Conservation (phyloP, 306 rosid species). For the Cicer pinnatifidum region DNA sequence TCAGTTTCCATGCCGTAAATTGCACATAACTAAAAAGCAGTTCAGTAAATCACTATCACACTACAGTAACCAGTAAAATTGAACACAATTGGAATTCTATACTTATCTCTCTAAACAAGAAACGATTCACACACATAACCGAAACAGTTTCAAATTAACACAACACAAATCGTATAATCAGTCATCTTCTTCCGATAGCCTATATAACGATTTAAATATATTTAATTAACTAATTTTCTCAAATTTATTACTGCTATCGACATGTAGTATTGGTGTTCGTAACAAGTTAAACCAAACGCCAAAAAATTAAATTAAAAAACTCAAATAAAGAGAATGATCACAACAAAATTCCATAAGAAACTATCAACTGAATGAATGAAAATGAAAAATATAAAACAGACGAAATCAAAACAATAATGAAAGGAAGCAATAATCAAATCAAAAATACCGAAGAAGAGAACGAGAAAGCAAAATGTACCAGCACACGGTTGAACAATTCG, state of each 20-base stretch:
- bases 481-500: slow-evolving; percentile 36
- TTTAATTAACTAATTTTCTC: too few relatives aligned
- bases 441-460: neutral
- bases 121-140: slow-evolving; percentile 21
- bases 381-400: neutral
- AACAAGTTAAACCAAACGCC: neutral
- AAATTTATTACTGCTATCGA: too few relatives aligned
- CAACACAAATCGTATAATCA: neutral
- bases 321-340: slow-evolving; percentile 1
- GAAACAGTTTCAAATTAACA: slow-evolving; percentile 31
- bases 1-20: slow-evolving; percentile 4
- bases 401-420: neutral
- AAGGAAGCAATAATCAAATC: neutral
- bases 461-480: slow-evolving; percentile 46
- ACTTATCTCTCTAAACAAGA: slow-evolving; percentile 18
- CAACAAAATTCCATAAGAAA: neutral
- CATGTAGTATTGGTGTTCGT: too few relatives aligned
- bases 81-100: neutral
- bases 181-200: too few relatives aligned
- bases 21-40: slow-evolving; percentile 14
- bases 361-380: slow-evolving; percentile 9
- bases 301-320: neutral
- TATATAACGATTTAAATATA: too few relatives aligned
- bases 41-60: slow-evolving; percentile 32
- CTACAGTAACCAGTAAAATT: slow-evolving; percentile 23